Evolutionary conservation across 495 filamentous ascomycete genomes (phyloP).

Genomic region (Tuber magnatum): DNA sequence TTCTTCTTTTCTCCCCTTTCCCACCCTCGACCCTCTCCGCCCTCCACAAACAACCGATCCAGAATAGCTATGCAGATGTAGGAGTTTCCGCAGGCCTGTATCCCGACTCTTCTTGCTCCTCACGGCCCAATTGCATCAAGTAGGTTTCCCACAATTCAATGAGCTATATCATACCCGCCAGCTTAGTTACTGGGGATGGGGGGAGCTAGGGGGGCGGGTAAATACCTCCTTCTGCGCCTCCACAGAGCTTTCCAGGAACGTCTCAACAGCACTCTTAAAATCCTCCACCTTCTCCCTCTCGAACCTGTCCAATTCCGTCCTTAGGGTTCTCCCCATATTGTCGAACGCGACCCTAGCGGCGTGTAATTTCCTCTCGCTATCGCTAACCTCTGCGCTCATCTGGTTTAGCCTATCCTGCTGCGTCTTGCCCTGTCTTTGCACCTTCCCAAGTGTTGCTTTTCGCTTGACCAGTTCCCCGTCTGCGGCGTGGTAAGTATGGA

Average conservation of each 20-base stretch:
- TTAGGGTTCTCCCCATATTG: conserved; percentile 93
- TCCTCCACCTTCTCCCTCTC: conserved; percentile 98
- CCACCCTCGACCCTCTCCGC: conserved; percentile 4
- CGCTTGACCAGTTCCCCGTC: conserved; percentile 84
- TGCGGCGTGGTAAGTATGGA: conserved; percentile 82
- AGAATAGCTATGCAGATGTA: conserved; percentile 11
- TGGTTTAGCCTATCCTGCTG: conserved; percentile 94
- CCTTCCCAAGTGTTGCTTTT: conserved; percentile 77
- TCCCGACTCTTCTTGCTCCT: conserved; percentile 76
- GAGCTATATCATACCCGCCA: conserved; percentile 53
- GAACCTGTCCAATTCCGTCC: conserved; percentile 81
- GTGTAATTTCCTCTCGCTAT: conserved; percentile 90
- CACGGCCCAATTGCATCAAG: conserved; percentile 85
- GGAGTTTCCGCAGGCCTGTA: conserved; percentile 51
- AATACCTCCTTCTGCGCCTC: conserved; percentile 97
- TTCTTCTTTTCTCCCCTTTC: background rate
- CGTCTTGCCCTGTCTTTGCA: conserved; percentile 82
- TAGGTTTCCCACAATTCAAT: conserved; percentile 99
- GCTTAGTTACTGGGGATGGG: conserved; percentile 5
- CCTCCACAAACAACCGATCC: conserved; percentile 11
- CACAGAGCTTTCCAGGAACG: conserved; percentile 89
- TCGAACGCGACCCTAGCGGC: conserved; percentile 85
- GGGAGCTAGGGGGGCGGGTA: conserved; percentile 11
- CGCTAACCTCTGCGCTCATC: conserved; percentile 79
- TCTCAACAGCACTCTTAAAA: conserved; percentile 97